Conservation (phyloP, 805 yeast genomes). For the Candida railenensis region DNA sequence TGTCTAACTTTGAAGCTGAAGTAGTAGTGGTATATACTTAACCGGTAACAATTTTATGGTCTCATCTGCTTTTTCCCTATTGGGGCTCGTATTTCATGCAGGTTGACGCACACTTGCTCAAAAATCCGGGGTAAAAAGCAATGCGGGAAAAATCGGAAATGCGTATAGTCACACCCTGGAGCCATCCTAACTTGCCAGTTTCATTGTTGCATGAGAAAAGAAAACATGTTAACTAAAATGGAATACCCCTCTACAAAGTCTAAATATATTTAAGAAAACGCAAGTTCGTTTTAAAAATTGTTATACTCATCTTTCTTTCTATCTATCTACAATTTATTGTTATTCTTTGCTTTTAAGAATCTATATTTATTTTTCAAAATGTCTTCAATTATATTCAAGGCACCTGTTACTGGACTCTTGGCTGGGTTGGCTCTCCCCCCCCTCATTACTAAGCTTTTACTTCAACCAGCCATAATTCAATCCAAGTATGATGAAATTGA, state of each 20-base stretch:
- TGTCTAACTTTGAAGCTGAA: no score
- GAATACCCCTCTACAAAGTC: neutral
- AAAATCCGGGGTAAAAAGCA: neutral
- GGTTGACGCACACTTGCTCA: no score
- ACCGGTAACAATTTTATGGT: no score
- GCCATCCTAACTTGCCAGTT: neutral
- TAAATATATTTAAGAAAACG: neutral
- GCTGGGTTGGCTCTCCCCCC: conserved; percentile 32
- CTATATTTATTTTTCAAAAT: conserved; percentile 2
- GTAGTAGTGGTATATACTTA: no score
- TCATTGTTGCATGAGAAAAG: neutral
- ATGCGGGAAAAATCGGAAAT: neutral
- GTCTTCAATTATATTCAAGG: conserved; percentile 8
- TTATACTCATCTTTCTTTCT: no score
- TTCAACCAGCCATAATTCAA: conserved; percentile 25
- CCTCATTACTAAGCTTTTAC: conserved; percentile 22
- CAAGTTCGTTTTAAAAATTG: neutral
- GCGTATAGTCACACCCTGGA: neutral
- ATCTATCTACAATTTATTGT: no score
- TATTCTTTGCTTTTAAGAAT: no score
- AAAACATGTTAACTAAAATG: neutral
- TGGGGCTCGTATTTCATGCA: neutral
- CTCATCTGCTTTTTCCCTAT: neutral
- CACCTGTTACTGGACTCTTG: conserved; percentile 21
- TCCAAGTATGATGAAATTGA: conserved; percentile 27